A percentile compares a stretch with the other conserved stretches of the same genome.
These are phyloP conservation scores for Porphyra umbilicalis DNA, from an alignment of 31 red algal species.

Conservation along the genomic window DNA sequence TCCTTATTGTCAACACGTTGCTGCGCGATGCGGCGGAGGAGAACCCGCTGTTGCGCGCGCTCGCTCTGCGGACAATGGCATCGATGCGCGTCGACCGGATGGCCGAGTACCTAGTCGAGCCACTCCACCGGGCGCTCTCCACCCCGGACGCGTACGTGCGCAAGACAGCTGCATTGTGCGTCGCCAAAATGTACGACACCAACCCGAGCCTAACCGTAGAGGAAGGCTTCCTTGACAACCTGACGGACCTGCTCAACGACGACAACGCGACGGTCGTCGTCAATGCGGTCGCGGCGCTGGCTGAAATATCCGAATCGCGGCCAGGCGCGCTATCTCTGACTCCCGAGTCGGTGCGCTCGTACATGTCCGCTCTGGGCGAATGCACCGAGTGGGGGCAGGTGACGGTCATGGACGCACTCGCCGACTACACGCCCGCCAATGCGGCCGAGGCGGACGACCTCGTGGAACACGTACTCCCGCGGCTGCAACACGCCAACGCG, in stretches of 20 bases:
- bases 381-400: constrained; percentile 75
- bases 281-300: constrained; percentile 76
- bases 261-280: constrained; percentile 63
- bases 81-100: constrained; percentile 87
- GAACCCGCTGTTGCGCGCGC: constrained; percentile 74
- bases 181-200: constrained; percentile 74
- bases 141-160: constrained; percentile 86
- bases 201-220: constrained; percentile 27
- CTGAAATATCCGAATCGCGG: constrained; percentile 40
- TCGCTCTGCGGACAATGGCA: constrained; percentile 82
- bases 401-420: constrained; percentile 28
- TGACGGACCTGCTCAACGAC: constrained; percentile 66
- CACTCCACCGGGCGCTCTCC: constrained; percentile 56
- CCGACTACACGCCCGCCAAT: constrained; percentile 59
- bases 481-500: constrained; percentile 77
- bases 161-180: constrained; percentile 77
- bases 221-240: constrained; percentile 58
- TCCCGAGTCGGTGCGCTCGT: constrained; percentile 40
- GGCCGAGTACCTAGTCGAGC: constrained; percentile 66
- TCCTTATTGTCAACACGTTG: constrained; percentile 90
- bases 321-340: constrained; percentile 54
- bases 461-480: constrained; percentile 59
- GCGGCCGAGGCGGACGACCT: constrained; percentile 58
- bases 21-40: constrained; percentile 87
- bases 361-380: constrained; percentile 10